Base-by-base conservation (phyloP, 768 basidiomycete genomes). In the Calvatia gigantea region DNA sequence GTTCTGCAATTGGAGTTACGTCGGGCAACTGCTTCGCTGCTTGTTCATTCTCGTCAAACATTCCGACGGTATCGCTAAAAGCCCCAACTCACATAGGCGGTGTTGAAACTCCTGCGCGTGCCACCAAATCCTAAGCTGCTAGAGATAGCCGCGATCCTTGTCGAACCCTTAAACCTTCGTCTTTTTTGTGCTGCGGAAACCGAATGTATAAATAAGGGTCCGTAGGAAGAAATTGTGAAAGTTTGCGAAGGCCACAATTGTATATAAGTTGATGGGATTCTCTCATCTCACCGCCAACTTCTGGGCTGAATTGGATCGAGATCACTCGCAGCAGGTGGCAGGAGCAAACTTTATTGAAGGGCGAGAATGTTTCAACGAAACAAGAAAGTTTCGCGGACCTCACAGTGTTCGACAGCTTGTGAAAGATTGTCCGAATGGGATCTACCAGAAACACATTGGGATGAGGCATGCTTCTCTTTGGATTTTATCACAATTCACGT, bases 371-470 rank as follows among this genome's bases (percentile, higher is more conserved):
- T 38, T 23, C 23, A 15, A n/a, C 38, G 12, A 11, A 41, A 6
- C 27, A 29, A 8, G 2, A 8, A 15, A 38, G 14, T 1, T 32
- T 9, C 11, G 9, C 23, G 39, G 28, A 32, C 15, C 29, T 32
- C 29, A 52, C n/a, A n/a, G n/a, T n/a, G n/a, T n/a, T n/a, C n/a
- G n/a, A 11, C 25, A 25, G 39, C 54, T 55, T 48, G 54, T 25
- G 54, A 55, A 47, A 17, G 44, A 47, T 55, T 15, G 45, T 19
- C 37, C 21, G 27, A 38, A 47, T 33, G 41, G 51, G 51, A 23
- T 23, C 51, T 32, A 42, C 33, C 38, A 19, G 32, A 11, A 31
- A 9, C 45, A 45, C 17, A 14, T 41, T 33, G n/a, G n/a, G n/a
- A n/a, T n/a, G n/a, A n/a, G n/a, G n/a, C n/a, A n/a, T n/a, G n/a